Evolutionary conservation across 2,329 filamentous ascomycete species (phyloP), one percentile per base, ranked within the genome.

Genomic region (Exophiala xenobiotica): DNA sequence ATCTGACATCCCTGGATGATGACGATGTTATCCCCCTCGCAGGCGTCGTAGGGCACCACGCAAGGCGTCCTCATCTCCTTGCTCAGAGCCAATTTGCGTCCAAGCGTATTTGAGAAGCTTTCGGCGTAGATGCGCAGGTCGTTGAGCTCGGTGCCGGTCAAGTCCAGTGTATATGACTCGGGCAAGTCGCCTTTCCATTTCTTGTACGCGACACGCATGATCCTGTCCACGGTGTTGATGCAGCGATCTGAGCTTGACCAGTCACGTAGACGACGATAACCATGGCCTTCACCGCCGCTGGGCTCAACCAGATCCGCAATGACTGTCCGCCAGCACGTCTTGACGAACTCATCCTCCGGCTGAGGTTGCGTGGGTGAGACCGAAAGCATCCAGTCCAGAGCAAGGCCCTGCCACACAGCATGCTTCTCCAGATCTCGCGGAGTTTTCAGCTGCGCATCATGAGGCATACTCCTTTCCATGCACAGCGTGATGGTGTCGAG

Each of bases 1-100:
- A 51, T 54, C 11, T 23, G 31, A 23, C 54, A 57, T 12, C 46
- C 54, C 12, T 26, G 50, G 19, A 57, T 22, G 16, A 57, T 33
- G 42, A 22, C 35, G 27, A 57, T 33, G 9, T 29, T 18, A 38
- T 56, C 53, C 3, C 41, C 49, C 7, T 12, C 14, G 18, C 14
- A 24, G 1, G 49, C 37, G 6, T 46, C 33, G 11, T 14, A 6
- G 6, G 53, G 50, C 4, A 53, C n/a, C 19, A 43, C 16, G 22
- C 45, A 53, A 7, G 31, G 24, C 1, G 12, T 12, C 9, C 31
- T 23, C 14, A 16, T 26, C 12, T 31, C 12, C 3, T 27, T 14
- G 12, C 29, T 44, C 31, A 55, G 19, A 5, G 19, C 53, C 11
- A 55, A 31, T 4, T 27, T 26, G 4, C 48, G 48, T n/a, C 53